Evolutionary conservation across 164 flowering plant species (phyloP), one percentile per base, ranked within the genome.

Genomic region (Euptelea pleiosperma): DNA sequence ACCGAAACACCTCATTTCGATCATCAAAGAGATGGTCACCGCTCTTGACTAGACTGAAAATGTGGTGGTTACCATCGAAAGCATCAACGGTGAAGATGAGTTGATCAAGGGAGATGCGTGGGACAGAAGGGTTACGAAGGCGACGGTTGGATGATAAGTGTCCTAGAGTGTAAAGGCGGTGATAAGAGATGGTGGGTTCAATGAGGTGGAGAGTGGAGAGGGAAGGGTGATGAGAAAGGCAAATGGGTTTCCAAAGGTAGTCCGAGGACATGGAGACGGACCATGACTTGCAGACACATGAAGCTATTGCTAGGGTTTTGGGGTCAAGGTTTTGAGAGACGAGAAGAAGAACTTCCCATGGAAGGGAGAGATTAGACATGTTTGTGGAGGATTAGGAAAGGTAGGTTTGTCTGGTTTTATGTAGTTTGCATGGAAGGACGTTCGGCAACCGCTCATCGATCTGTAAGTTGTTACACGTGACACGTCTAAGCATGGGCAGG

Each of bases 211-310:
- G 76, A 66, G 43, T 26, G 47, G 78, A 67, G 49, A 80, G 71
- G 31, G 84, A 75, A 24, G 87, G 84, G 76, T 55, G 80, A 28
- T 70, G 66, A 44, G 75, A 6, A 42, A 68, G 16, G 73, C 82
- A 79, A 12, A 79, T 36, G 48, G 80, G 77, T 26, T 65, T 31
- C 89, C 93, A 86, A 12, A 83, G 52, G 61, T 71, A 77, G 68
- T 83, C 84, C 3, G 78, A 66, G 42, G 93, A 71, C 76, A 83
- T 62, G 60, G 68, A 49, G 8, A 6, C 2, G 14, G n/a, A 60
- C 89, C 89, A 86, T 16, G 74, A 60, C 33, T 78, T 82, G 71
- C 70, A 77, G 2, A 80, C 87, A 40, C 82, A 83, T 25, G 84
- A 70, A 31, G 87, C 80, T 2, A 61, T 51, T 55, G 89, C 85